Percentiles rank a stretch among this genome's conserved stretches.
These are phyloP conservation scores for Aspergillus costaricaensis DNA, from an alignment of 2,329 filamentous ascomycete genomes.

Conservation along the genomic window DNA sequence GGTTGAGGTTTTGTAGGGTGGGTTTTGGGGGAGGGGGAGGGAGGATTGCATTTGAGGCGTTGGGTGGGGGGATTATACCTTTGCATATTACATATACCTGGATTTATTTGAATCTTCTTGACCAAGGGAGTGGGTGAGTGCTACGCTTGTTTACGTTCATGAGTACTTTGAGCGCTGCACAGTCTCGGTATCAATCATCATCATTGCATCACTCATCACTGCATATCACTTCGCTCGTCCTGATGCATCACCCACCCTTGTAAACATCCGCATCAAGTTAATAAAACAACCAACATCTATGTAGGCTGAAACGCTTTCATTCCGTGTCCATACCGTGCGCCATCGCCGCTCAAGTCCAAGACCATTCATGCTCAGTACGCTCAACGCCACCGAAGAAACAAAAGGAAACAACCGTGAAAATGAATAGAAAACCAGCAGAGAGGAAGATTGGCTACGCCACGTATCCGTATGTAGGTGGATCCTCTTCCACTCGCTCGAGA, in stretches of 20 bases:
- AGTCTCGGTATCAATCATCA: not conserved
- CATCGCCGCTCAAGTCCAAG: slow-evolving; percentile 30
- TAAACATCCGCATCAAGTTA: not conserved
- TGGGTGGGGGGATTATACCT: not conserved
- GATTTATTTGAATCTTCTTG: too few species aligned
- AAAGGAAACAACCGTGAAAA: not conserved
- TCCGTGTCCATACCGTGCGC: slow-evolving; percentile 6
- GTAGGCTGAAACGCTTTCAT: slow-evolving; percentile 5
- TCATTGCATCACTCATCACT: not conserved
- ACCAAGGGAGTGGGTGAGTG: too few species aligned
- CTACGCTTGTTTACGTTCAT: too few species aligned
- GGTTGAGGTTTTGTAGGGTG: slow-evolving; percentile 36
- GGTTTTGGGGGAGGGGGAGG: slow-evolving; percentile 4
- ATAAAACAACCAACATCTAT: slow-evolving; percentile 9
- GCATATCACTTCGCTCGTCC: too few species aligned
- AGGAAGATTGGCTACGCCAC: slow-evolving; percentile 36
- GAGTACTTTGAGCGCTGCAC: too few species aligned
- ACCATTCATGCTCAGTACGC: not conserved
- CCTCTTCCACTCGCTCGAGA: slow-evolving; percentile 47
- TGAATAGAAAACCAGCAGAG: not conserved
- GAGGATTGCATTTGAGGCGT: not conserved
- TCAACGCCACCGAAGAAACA: not conserved
- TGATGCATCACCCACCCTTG: too few species aligned
- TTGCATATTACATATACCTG: too few species aligned
- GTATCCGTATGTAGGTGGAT: slow-evolving; percentile 50